A percentile compares a stretch with the other conserved stretches of the same genome.
Conservation (phyloP, 129 eudicot genomes). For the Escallonia rubra region DNA sequence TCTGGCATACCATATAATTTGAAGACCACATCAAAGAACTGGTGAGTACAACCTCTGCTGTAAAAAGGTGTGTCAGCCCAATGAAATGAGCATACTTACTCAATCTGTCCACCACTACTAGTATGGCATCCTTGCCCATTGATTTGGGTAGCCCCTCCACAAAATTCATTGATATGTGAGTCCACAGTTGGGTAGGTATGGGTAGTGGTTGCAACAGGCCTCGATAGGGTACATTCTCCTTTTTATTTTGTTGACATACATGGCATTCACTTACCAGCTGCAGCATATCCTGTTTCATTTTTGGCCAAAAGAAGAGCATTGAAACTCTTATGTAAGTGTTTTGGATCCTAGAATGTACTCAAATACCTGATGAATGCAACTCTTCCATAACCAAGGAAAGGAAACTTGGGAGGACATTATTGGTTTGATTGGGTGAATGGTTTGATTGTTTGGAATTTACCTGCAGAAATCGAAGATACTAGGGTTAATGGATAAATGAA, state of each 20-base stretch:
- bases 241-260: neutral
- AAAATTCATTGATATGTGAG: neutral
- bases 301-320: neutral
- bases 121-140: neutral
- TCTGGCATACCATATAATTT: neutral
- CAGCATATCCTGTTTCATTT: neutral
- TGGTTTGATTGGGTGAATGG: too few relatives aligned
- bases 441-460: neutral
- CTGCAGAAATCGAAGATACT: too few relatives aligned
- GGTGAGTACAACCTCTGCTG: neutral
- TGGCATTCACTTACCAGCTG: neutral
- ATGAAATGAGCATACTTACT: neutral
- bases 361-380: neutral
- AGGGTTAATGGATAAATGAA: too few relatives aligned
- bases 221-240: neutral
- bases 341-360: neutral
- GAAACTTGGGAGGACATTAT: too few relatives aligned
- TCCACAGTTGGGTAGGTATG: neutral
- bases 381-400: neutral
- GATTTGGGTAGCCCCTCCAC: neutral
- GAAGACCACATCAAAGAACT: neutral
- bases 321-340: neutral
- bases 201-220: conserved; percentile 4
- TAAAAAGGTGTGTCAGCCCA: neutral
- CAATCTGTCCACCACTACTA: neutral